These are phyloP conservation scores for Sporodiniella umbellata DNA, from an alignment of 371 early-diverging fungal genomes.

Conservation along the genomic window DNA sequence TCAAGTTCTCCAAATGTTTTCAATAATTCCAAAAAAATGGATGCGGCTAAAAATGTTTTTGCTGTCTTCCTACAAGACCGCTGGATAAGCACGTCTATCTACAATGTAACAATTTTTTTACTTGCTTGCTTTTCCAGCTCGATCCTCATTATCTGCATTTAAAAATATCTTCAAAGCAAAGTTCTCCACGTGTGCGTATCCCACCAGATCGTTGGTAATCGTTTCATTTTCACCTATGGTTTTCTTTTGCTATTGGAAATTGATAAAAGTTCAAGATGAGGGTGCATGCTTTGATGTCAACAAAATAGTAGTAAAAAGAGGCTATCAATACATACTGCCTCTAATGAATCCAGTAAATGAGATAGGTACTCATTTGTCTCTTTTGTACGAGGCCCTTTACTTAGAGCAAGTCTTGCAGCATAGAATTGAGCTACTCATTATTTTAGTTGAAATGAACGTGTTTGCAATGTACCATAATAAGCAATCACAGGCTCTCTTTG, in stretches of 20 bases:
- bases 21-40: slow-evolving; percentile 79
- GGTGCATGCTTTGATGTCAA: not conserved
- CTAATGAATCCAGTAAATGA: slow-evolving; percentile 72
- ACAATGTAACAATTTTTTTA: slow-evolving; percentile 14
- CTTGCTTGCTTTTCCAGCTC: slow-evolving; percentile 72
- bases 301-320: not conserved
- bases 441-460: not conserved
- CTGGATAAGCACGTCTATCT: not conserved
- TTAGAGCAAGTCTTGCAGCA: slow-evolving; percentile 81
- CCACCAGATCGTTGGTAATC: slow-evolving; percentile 76
- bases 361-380: slow-evolving; percentile 65
- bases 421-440: slow-evolving; percentile 73
- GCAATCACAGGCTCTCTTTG: slow-evolving; percentile 80
- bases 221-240: slow-evolving; percentile 62
- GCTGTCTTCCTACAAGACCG: slow-evolving; percentile 81
- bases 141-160: slow-evolving; percentile 92
- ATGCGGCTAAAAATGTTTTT: slow-evolving; percentile 81
- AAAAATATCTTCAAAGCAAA: slow-evolving; percentile 91
- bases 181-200: slow-evolving; percentile 79
- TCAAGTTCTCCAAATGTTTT: slow-evolving; percentile 80
- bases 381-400: slow-evolving; percentile 52
- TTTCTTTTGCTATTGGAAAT: slow-evolving; percentile 60
- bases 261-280: too few species aligned
- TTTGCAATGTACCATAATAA: slow-evolving; percentile 57
- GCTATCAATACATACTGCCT: slow-evolving; percentile 68